Evolutionary conservation across 140 eudicot genomes (phyloP).

Genomic region (Stevia rebaudiana): DNA sequence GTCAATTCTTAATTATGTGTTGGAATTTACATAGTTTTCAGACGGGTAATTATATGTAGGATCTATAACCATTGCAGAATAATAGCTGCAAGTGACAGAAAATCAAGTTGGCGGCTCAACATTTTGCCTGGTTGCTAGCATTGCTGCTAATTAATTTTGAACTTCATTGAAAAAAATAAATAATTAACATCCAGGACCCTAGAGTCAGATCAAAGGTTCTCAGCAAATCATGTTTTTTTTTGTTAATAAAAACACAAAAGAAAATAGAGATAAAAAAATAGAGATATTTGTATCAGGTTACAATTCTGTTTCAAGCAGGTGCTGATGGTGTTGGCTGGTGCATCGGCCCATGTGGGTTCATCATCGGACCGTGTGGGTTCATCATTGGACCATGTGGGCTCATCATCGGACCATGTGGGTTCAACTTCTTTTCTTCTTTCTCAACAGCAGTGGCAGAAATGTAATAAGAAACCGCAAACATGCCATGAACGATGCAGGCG

Average conservation of each 20-base stretch:
- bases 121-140: background rate
- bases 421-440: slow-evolving; percentile 43
- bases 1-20: background rate
- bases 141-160: background rate
- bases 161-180: background rate
- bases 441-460: slow-evolving; percentile 58
- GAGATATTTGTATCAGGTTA: slow-evolving; percentile 18
- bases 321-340: slow-evolving; percentile 26
- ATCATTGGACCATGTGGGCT: slow-evolving; percentile 6
- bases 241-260: background rate
- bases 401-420: slow-evolving; percentile 22
- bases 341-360: slow-evolving; percentile 7
- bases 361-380: slow-evolving; percentile 24
- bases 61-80: background rate
- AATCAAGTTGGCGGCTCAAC: background rate
- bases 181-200: background rate
- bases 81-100: background rate
- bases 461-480: slow-evolving; percentile 68
- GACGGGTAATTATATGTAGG: background rate
- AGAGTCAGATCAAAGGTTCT: slow-evolving; percentile 12
- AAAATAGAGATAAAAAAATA: background rate
- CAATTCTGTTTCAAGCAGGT: slow-evolving; percentile 14
- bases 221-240: slow-evolving; percentile 9
- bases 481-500: slow-evolving; percentile 73
- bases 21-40: background rate